phyloP scores from a whole-genome alignment of 805 yeast species.

The Sporopachydermia lactativora region DNA sequence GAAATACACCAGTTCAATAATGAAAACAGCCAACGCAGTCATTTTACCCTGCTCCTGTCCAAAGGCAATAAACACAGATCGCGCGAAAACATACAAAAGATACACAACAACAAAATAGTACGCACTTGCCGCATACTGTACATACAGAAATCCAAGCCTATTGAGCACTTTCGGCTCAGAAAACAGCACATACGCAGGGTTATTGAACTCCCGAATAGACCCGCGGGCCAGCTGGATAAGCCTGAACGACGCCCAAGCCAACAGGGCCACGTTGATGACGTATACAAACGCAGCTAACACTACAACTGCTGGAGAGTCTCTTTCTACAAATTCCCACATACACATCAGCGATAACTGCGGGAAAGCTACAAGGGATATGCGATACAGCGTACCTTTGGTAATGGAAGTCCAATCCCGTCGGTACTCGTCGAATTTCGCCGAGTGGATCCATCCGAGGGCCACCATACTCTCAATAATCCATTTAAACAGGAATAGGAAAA shows the following conservation, averaged over 20 bases:
- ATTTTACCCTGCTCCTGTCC: constrained; percentile 69
- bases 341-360: constrained; percentile 76
- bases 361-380: constrained; percentile 71
- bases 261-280: constrained; percentile 38
- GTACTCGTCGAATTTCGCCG: constrained; percentile 57
- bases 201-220: constrained; percentile 60
- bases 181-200: constrained; percentile 82
- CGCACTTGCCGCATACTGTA: constrained; percentile 77
- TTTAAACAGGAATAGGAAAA: constrained; percentile 47
- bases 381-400: constrained; percentile 77
- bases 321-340: constrained; percentile 77
- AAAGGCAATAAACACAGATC: constrained; percentile 77
- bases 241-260: constrained; percentile 58
- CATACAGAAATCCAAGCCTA: constrained; percentile 84
- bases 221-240: constrained; percentile 64
- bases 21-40: constrained; percentile 68
- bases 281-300: constrained; percentile 68
- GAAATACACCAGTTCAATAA: constrained; percentile 59
- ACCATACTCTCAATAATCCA: constrained; percentile 51
- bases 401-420: constrained; percentile 75
- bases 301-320: constrained; percentile 73
- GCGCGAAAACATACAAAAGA: constrained; percentile 50
- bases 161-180: constrained; percentile 74
- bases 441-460: constrained; percentile 41
- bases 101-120: constrained; percentile 70